Percentiles rank a stretch among this genome's conserved stretches.
phyloP scores from a whole-genome alignment of 179 eudicot genomes.

The Corrigiola litoralis region DNA sequence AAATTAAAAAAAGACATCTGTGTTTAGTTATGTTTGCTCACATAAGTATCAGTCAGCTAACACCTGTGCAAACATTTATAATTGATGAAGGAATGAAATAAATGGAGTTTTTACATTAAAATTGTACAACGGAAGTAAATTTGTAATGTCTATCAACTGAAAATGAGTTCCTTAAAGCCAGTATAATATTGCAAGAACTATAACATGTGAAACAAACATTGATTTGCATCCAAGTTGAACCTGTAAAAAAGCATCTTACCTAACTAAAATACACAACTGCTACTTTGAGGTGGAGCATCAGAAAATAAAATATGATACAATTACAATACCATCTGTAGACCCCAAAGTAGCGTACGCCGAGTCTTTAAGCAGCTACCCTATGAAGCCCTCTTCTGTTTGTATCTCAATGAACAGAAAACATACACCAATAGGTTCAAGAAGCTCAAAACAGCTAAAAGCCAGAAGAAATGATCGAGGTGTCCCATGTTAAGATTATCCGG shows the following conservation, averaged over 20 bases:
- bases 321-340: neutral
- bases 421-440: constrained; percentile 26
- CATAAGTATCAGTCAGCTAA: too few relatives aligned
- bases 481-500: constrained; percentile 39
- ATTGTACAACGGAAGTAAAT: neutral
- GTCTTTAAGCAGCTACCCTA: neutral
- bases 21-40: too few relatives aligned
- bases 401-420: constrained; percentile 21
- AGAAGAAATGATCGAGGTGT: constrained; percentile 32
- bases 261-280: constrained; percentile 8
- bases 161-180: neutral
- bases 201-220: neutral
- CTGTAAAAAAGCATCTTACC: constrained; percentile 3
- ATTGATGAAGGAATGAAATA: too few relatives aligned
- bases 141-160: neutral
- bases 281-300: neutral
- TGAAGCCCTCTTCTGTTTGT: constrained; percentile 28
- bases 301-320: constrained; percentile 1
- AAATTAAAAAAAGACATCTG: too few relatives aligned
- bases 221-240: constrained; percentile 5
- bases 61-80: too few relatives aligned
- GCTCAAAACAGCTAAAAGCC: constrained; percentile 32
- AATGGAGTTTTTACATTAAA: too few relatives aligned
- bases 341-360: neutral
- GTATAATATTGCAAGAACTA: neutral